These are phyloP conservation scores for Mycena filopes DNA, from an alignment of 768 basidiomycete species.

Conservation along the genomic window DNA sequence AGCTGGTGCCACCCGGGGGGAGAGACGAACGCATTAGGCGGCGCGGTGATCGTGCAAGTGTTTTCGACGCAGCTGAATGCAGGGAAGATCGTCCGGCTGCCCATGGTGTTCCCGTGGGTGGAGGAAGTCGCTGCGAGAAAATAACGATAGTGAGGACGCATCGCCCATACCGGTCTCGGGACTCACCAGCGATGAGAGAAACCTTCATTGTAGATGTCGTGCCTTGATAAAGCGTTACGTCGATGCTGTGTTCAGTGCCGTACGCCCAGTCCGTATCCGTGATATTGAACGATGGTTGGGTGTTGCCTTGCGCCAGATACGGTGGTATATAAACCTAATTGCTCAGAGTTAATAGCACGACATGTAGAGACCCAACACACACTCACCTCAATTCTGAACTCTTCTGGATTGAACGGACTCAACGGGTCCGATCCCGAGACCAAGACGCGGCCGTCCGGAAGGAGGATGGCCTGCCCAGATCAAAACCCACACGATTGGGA, in stretches of 20 bases:
- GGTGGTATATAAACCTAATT: conserved; percentile 85
- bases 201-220: conserved; percentile 58
- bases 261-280: conserved; percentile 71
- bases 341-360: not conserved
- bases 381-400: conserved; percentile 68
- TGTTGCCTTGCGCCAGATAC: conserved; percentile 75
- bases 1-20: conserved; percentile 68
- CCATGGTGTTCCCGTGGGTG: conserved; percentile 58
- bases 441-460: conserved; percentile 68
- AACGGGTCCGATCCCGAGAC: conserved; percentile 66
- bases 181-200: conserved; percentile 75
- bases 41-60: conserved; percentile 66
- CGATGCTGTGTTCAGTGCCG: conserved; percentile 62
- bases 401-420: conserved; percentile 58
- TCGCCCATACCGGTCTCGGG: not conserved
- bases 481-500: not conserved
- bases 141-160: too few relatives aligned
- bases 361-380: too few relatives aligned
- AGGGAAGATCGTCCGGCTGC: conserved; percentile 60
- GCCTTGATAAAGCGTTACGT: conserved; percentile 55
- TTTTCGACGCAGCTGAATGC: conserved; percentile 61
- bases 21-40: conserved; percentile 58
- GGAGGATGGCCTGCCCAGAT: conserved; percentile 65
- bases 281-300: conserved; percentile 71
- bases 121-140: not conserved